A percentile compares a stretch with the other conserved stretches of the same genome.
phyloP scores from a whole-genome alignment of 306 rosid species.

The Ormosia semicastrata region DNA sequence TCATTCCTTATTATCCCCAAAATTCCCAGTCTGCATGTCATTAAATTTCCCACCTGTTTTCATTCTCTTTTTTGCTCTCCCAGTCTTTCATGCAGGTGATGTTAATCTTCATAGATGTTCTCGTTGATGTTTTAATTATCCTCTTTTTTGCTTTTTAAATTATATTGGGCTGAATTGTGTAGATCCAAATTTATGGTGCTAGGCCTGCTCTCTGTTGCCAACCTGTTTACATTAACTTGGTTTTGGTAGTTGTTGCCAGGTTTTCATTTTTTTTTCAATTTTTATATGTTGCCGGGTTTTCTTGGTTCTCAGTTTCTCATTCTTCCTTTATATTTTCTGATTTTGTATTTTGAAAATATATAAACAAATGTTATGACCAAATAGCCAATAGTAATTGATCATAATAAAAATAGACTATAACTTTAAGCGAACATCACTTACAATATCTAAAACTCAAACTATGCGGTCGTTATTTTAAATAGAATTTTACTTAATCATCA shows the following conservation, averaged over 20 bases:
- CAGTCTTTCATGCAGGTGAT: neutral
- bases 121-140: neutral
- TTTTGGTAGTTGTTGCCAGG: neutral
- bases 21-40: neutral
- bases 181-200: neutral
- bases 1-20: slow-evolving; percentile 19
- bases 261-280: too few species aligned
- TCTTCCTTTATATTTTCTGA: neutral
- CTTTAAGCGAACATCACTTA: too few species aligned
- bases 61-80: slow-evolving; percentile 1
- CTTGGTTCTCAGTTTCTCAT: neutral
- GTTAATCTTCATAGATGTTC: neutral
- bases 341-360: neutral
- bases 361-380: neutral
- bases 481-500: too few species aligned
- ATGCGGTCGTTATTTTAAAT: too few species aligned
- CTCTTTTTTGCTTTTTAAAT: neutral
- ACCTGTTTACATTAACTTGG: neutral
- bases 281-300: neutral
- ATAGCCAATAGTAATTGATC: neutral
- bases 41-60: slow-evolving; percentile 10
- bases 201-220: slow-evolving; percentile 12
- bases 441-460: too few species aligned
- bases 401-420: too few species aligned
- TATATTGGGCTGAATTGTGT: neutral